Evolutionary conservation across 371 early-diverging fungal species (phyloP).

Genomic region (Mortierella sp.): DNA sequence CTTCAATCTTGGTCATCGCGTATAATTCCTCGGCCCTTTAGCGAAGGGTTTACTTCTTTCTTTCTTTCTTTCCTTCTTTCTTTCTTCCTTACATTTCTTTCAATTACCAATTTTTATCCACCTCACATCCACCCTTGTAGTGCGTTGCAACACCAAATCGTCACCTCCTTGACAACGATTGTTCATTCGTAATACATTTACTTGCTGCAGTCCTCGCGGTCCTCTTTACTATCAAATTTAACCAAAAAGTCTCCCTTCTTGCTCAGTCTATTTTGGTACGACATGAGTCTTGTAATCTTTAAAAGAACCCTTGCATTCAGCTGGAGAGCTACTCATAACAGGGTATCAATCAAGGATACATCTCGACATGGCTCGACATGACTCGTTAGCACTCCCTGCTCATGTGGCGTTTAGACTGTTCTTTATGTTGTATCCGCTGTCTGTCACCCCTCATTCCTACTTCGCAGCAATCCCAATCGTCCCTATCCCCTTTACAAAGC

Average conservation of each 20-base stretch:
- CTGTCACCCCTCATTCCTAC: slow-evolving; percentile 15
- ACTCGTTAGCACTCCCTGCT: slow-evolving; percentile 2
- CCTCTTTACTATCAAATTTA: background rate
- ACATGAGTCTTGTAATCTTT: background rate
- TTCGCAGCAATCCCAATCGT: slow-evolving; percentile 14
- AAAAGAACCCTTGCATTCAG: slow-evolving; percentile 1
- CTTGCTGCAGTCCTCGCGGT: background rate
- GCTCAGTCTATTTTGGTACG: background rate
- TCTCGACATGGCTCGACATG: slow-evolving; percentile 1
- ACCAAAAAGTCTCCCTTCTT: background rate
- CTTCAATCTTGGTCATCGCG: background rate
- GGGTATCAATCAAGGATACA: background rate
- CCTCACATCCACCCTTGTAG: slow-evolving; percentile 1
- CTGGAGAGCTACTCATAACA: background rate
- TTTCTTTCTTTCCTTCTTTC: slow-evolving; percentile 7
- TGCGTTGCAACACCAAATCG: background rate
- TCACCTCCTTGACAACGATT: background rate
- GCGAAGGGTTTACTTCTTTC: background rate
- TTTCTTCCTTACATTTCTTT: background rate
- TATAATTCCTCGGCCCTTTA: slow-evolving; percentile 7
- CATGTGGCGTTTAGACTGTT: background rate
- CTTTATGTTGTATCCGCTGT: background rate
- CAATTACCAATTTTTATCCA: background rate
- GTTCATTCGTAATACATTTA: background rate
- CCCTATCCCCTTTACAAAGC: slow-evolving; percentile 21